Base-by-base conservation (phyloP, 345 rosid genomes). In the Citrus maxima region DNA sequence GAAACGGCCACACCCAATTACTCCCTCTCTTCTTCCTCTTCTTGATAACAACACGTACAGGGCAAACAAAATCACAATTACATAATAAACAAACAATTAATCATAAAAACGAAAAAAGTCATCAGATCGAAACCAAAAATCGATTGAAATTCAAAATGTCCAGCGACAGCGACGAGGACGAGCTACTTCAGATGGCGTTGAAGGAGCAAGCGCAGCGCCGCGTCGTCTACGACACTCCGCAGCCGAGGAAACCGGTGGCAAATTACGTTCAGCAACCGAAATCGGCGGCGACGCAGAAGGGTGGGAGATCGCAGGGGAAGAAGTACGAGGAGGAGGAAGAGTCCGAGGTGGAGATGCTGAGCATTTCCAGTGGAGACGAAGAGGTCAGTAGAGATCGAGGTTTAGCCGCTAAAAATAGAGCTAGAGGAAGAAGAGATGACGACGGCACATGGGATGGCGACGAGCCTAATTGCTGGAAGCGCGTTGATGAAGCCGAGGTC, bases 281-380 rank as follows among this genome's bases (percentile, higher is more conserved):
- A 81, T 60, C 78, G 24, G 32, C 80, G 7, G 75, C 75, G 24
- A 35, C 73, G 19, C 78, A 59, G 73, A 75, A 65, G 51, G 0
- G 46, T 0, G 70, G 62, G 34, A 75, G 78, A 65, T 66, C 72
- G 32, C 61, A 16, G 34, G 71, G 18, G 71, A 75, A 64, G 78
- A 75, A 75, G 88, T 95, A 87, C 19, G 97, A 93, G 2, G 97
- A 94, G 32, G 98, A 95, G 56, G 99, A 93, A 3, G 98, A 93
- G 77, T 96, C 99, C 79, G 99, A 94, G 86, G 95, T 96, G 67
- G 99, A 96, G 89, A 86, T 96, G 97, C 92, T 96, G 14, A 96
- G 99, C 82, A 96, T 96, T 78, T 96, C 98, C 27, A 96, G 99
- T 73, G 98, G 99, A 58, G 99, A 96, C 49, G 98, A 96, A 81